Conservation (phyloP, 1,284 basidiomycete species). For the Boletus subluridellus region DNA sequence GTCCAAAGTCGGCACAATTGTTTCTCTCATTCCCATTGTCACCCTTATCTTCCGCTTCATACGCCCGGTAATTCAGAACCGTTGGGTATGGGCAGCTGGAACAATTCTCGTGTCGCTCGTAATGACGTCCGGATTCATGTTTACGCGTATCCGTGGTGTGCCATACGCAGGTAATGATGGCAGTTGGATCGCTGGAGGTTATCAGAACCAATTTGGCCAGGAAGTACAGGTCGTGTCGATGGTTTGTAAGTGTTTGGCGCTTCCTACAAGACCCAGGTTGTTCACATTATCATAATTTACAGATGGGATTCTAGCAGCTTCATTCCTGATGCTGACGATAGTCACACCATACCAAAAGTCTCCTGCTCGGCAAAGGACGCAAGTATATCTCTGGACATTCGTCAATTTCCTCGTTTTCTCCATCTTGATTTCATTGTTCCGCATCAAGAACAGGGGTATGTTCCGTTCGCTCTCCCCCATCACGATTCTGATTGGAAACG, state of each 20-base stretch:
- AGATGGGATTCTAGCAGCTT: constrained; percentile 83
- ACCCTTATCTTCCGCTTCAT: constrained; percentile 58
- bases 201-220: constrained; percentile 87
- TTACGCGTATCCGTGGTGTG: constrained; percentile 84
- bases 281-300: constrained; percentile 7
- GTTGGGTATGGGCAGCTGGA: constrained; percentile 75
- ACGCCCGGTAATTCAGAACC: constrained; percentile 66
- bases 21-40: constrained; percentile 43
- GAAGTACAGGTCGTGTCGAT: constrained; percentile 87
- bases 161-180: constrained; percentile 69
- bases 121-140: constrained; percentile 95
- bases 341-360: constrained; percentile 80
- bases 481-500: not conserved
- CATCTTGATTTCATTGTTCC: constrained; percentile 85
- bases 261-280: not conserved
- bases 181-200: constrained; percentile 84
- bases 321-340: constrained; percentile 80
- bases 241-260: constrained; percentile 62
- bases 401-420: constrained; percentile 87
- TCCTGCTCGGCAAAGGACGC: constrained; percentile 73
- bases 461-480: constrained; percentile 3
- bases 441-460: constrained; percentile 85
- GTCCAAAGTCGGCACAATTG: constrained; percentile 49
- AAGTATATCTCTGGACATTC: constrained; percentile 86
- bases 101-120: constrained; percentile 68